A percentile compares a stretch with the other conserved stretches of the same genome.
These are phyloP conservation scores for Ceratorhiza oryzae-sativae DNA, from an alignment of 1,284 basidiomycete species.

Conservation along the genomic window DNA sequence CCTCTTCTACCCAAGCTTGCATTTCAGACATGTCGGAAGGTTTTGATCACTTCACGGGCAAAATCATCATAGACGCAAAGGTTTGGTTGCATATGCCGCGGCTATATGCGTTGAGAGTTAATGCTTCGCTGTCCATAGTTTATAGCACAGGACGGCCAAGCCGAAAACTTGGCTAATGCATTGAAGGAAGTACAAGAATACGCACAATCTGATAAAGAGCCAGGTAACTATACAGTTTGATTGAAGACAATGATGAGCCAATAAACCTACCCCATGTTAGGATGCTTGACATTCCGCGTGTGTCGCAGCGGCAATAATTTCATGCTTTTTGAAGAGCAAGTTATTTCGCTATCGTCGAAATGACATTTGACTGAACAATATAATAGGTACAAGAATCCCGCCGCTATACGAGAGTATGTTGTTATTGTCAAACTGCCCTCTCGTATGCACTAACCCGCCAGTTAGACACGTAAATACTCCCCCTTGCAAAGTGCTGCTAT, in stretches of 20 bases:
- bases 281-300: slow-evolving; percentile 16
- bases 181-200: slow-evolving; percentile 14
- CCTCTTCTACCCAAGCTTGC: no score
- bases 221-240: neutral
- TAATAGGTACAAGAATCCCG: slow-evolving; percentile 8
- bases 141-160: slow-evolving; percentile 5
- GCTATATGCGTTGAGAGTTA: neutral
- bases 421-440: neutral
- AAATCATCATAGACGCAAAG: slow-evolving; percentile 3
- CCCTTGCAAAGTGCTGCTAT: neutral
- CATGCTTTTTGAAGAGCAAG: slow-evolving; percentile 23
- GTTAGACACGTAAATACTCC: slow-evolving; percentile 5
- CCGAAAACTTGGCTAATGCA: neutral
- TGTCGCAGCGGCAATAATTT: slow-evolving; percentile 11
- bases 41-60: slow-evolving; percentile 16
- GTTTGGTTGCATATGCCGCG: neutral
- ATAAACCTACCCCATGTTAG: neutral
- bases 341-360: neutral
- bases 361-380: neutral
- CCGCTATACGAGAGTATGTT: slow-evolving; percentile 9
- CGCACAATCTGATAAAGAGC: slow-evolving; percentile 17
- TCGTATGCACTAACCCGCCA: neutral
- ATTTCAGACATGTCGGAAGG: neutral
- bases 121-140: neutral
- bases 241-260: neutral